Evolutionary conservation across 805 yeast genomes (phyloP).

Genomic region (Lipomyces spencermartinsiae): DNA sequence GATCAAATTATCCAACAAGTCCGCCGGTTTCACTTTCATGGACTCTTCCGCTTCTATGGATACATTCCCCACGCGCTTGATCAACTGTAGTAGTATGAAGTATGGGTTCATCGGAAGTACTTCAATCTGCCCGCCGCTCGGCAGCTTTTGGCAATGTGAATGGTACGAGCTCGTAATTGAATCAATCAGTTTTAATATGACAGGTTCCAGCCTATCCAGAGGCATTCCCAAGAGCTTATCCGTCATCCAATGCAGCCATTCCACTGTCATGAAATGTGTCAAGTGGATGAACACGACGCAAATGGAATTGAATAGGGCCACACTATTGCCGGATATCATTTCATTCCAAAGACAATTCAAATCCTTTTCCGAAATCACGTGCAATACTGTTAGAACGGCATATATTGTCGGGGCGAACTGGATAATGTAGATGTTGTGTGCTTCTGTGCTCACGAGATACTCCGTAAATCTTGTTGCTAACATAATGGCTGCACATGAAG

Average conservation of each 20-base stretch:
- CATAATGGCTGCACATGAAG: conserved; percentile 9
- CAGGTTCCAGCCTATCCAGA: conserved; percentile 17
- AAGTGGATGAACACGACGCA: conserved; percentile 16
- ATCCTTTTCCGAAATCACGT: conserved; percentile 17
- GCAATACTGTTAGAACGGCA: conserved; percentile 18
- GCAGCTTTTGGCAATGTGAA: conserved; percentile 2
- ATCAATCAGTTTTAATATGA: conserved; percentile 23
- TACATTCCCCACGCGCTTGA: conserved; percentile 21
- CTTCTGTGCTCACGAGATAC: conserved; percentile 27
- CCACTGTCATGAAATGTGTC: conserved; percentile 19
- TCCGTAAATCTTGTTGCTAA: conserved; percentile 20
- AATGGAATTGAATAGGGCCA: conserved; percentile 15
- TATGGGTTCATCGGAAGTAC: conserved; percentile 20
- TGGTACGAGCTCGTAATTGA: conserved; percentile 15
- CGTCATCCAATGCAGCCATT: conserved; percentile 24
- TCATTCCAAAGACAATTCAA: conserved; percentile 23
- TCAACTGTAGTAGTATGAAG: conserved; percentile 20
- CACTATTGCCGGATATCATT: conserved; percentile 17
- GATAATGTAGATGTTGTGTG: conserved; percentile 19
- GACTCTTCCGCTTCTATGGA: conserved; percentile 18
- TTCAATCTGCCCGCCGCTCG: background rate
- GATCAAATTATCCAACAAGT: background rate
- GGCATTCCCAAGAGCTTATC: conserved; percentile 17
- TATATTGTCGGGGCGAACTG: conserved; percentile 32
- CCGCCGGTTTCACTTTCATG: conserved; percentile 5